These are phyloP conservation scores for Aspergillus carbonarius DNA, from an alignment of 2,329 filamentous ascomycete genomes.

Conservation along the genomic window DNA sequence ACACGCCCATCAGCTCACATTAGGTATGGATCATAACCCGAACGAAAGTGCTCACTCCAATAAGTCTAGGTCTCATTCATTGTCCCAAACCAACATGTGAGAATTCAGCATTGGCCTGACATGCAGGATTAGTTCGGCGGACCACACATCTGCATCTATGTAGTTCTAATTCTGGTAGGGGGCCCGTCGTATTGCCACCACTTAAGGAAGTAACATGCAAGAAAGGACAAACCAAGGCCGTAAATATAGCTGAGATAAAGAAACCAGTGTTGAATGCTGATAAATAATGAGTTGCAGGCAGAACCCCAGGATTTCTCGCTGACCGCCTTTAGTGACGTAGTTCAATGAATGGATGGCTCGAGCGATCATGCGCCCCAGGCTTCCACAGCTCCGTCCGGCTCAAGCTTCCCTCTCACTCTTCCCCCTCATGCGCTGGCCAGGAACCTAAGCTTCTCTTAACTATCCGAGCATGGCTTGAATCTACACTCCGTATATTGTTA, in stretches of 20 bases:
- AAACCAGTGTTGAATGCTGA: background rate
- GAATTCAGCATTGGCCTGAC: background rate
- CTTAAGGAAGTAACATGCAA: background rate
- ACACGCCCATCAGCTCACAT: background rate
- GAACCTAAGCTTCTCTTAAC: background rate
- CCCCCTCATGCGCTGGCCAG: background rate
- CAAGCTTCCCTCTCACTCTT: background rate
- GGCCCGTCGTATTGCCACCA: too few relatives aligned
- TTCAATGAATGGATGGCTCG: background rate
- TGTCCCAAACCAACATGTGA: background rate
- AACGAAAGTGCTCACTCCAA: background rate
- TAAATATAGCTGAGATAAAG: too few relatives aligned
- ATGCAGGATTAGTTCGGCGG: background rate
- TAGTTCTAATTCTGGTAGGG: background rate
- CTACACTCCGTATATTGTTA: background rate
- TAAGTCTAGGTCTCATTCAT: background rate
- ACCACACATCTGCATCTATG: background rate
- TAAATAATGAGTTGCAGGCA: too few relatives aligned
- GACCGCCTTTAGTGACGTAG: conserved; percentile 12
- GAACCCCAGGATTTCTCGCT: conserved; percentile 10
- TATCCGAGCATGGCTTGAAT: conserved; percentile 1
- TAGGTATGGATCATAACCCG: background rate
- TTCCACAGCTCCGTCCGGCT: background rate
- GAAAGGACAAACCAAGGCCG: background rate
- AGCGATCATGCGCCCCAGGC: background rate